Conservation (phyloP, 2,329 filamentous ascomycete genomes). For the Epichloe hybrida region DNA sequence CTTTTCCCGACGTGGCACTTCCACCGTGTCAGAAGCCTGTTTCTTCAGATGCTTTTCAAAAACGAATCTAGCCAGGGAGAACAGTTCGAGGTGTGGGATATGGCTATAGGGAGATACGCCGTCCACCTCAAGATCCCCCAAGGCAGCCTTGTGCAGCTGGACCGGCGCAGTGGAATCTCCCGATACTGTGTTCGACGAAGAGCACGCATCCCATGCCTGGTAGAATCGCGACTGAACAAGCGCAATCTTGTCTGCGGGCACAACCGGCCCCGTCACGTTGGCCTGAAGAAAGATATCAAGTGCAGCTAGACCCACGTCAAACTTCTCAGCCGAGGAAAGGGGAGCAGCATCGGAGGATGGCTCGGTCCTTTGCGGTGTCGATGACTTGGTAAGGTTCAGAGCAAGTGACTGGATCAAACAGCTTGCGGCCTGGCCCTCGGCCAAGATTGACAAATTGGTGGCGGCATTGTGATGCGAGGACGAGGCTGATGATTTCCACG, state of each 20-base stretch:
- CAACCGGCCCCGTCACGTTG: slow-evolving; percentile 75
- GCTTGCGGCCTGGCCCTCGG: slow-evolving; percentile 3
- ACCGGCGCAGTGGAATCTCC: slow-evolving; percentile 15
- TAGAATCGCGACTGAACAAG: slow-evolving; percentile 25
- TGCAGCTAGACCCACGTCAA: slow-evolving; percentile 21
- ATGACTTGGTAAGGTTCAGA: not conserved
- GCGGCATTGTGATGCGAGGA: slow-evolving; percentile 5
- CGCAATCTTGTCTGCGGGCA: slow-evolving; percentile 24
- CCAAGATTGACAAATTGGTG: slow-evolving; percentile 6
- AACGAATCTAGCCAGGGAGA: slow-evolving; percentile 53
- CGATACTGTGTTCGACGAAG: not conserved
- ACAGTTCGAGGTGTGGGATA: slow-evolving; percentile 71
- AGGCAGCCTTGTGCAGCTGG: slow-evolving; percentile 40
- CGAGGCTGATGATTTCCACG: slow-evolving; percentile 1
- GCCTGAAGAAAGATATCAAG: slow-evolving; percentile 72
- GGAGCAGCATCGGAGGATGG: slow-evolving; percentile 1
- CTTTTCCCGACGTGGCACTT: slow-evolving; percentile 12
- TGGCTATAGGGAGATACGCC: slow-evolving; percentile 77
- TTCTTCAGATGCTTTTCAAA: slow-evolving; percentile 21
- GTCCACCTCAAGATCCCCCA: slow-evolving; percentile 62
- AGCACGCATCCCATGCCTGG: slow-evolving; percentile 20
- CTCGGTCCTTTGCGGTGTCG: not conserved
- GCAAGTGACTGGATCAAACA: slow-evolving; percentile 5
- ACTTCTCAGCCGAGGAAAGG: slow-evolving; percentile 7
- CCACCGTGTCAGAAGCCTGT: slow-evolving; percentile 11